Evolutionary conservation across 768 basidiomycete species (phyloP).

Genomic region (Epithele typhae): DNA sequence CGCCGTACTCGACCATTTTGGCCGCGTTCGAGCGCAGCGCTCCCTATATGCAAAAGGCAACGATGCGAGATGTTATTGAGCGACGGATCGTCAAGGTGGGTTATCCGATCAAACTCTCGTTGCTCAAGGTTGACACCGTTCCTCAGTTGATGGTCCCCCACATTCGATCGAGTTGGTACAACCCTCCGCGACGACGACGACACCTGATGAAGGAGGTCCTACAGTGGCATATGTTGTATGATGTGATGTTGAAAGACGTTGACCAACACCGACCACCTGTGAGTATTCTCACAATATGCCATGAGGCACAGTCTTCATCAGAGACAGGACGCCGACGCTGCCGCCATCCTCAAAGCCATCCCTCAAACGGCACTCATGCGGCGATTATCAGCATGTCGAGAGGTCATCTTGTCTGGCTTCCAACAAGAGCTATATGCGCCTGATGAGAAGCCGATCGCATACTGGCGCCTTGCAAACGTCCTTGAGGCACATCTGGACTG

Average conservation of each 20-base stretch:
- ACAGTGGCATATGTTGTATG: slow-evolving; percentile 66
- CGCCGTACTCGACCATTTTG: slow-evolving; percentile 45
- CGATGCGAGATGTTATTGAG: slow-evolving; percentile 35
- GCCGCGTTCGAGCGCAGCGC: slow-evolving; percentile 31
- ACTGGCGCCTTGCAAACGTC: slow-evolving; percentile 65
- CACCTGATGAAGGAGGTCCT: slow-evolving; percentile 58
- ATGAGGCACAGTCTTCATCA: slow-evolving; percentile 1
- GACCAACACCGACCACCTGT: slow-evolving; percentile 17
- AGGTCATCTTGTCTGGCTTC: slow-evolving; percentile 71
- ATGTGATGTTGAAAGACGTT: slow-evolving; percentile 32
- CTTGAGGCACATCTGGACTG: slow-evolving; percentile 51
- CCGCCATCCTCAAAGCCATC: slow-evolving; percentile 21
- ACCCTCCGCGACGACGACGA: slow-evolving; percentile 63
- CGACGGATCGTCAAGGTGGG: slow-evolving; percentile 34
- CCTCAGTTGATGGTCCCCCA: slow-evolving; percentile 54
- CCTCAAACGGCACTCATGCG: slow-evolving; percentile 50
- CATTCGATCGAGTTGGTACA: slow-evolving; percentile 60
- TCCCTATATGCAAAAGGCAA: not conserved
- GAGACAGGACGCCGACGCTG: slow-evolving; percentile 12
- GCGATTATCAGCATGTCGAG: slow-evolving; percentile 56
- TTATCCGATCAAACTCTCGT: not conserved
- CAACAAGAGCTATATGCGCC: slow-evolving; percentile 69
- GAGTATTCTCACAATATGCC: not conserved
- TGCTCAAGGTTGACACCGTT: not conserved
- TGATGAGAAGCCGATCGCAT: slow-evolving; percentile 68